Evolutionary conservation across 805 yeast genomes (phyloP).

Genomic region (Candida vaughaniae): DNA sequence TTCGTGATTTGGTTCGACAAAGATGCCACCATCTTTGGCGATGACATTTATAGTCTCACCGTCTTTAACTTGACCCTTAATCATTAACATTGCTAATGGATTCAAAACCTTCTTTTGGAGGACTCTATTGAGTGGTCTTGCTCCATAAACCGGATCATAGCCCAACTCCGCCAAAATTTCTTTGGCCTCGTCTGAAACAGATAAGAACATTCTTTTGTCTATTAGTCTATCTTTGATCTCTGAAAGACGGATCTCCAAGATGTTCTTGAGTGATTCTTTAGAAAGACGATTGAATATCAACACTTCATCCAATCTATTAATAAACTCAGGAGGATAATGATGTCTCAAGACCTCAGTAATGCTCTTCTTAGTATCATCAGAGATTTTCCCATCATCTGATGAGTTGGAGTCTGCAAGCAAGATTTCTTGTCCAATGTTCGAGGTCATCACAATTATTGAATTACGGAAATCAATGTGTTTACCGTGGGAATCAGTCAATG

Average conservation of each 20-base stretch:
- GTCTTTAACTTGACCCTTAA: slow-evolving; percentile 70
- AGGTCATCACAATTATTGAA: slow-evolving; percentile 94
- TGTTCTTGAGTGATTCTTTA: slow-evolving; percentile 66
- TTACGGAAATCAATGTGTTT: slow-evolving; percentile 91
- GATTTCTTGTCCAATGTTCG: slow-evolving; percentile 93
- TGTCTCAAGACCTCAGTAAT: slow-evolving; percentile 69
- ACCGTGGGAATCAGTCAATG: slow-evolving; percentile 92
- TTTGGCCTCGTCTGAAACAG: slow-evolving; percentile 62
- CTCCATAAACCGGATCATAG: slow-evolving; percentile 91
- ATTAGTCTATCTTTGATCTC: slow-evolving; percentile 79
- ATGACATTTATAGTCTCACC: slow-evolving; percentile 31
- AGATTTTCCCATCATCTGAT: slow-evolving; percentile 61
- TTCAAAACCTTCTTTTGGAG: slow-evolving; percentile 82
- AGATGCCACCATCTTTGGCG: slow-evolving; percentile 23
- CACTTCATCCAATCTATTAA: slow-evolving; percentile 93
- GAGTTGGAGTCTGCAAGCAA: slow-evolving; percentile 62
- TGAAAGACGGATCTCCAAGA: slow-evolving; percentile 78
- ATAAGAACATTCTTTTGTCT: slow-evolving; percentile 70
- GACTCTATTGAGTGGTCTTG: slow-evolving; percentile 90
- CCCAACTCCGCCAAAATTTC: slow-evolving; percentile 81
- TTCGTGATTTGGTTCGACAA: slow-evolving; percentile 32
- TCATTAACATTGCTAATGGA: slow-evolving; percentile 78
- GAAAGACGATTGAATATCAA: slow-evolving; percentile 89
- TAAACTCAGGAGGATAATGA: slow-evolving; percentile 90
- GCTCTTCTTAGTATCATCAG: slow-evolving; percentile 48